A percentile compares a stretch with the other conserved stretches of the same genome.
Evolutionary conservation across 352 stramenopile genomes (phyloP).

Genomic region (Phytophthora megakarya): DNA sequence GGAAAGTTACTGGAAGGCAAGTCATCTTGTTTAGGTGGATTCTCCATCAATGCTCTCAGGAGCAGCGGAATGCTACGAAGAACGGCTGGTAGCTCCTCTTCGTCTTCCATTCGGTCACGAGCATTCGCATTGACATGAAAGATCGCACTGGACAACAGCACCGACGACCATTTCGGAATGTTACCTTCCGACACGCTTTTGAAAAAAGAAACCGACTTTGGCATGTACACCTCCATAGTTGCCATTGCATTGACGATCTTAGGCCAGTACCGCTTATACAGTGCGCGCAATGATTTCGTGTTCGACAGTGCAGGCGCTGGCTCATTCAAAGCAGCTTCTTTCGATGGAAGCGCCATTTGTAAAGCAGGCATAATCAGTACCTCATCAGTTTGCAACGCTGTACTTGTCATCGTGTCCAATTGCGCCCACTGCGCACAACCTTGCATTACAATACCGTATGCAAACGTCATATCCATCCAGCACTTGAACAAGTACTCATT

Average conservation of each 20-base stretch:
- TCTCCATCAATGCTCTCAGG: constrained; percentile 28
- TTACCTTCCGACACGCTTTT: constrained; percentile 7
- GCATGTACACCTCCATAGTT: constrained; percentile 36
- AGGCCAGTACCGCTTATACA: constrained; percentile 70
- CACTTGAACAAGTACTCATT: constrained; percentile 54
- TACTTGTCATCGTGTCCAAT: constrained; percentile 12
- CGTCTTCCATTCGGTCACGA: constrained; percentile 46
- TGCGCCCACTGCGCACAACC: constrained; percentile 42
- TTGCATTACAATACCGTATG: constrained; percentile 56
- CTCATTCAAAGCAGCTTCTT: constrained; percentile 6
- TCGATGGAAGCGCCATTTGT: constrained; percentile 37
- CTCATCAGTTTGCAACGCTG: constrained; percentile 19
- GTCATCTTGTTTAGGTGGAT: constrained; percentile 1
- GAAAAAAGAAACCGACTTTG: constrained; percentile 22
- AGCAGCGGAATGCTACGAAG: constrained; percentile 45
- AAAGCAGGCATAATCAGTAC: constrained; percentile 35
- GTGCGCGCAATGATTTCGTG: constrained; percentile 28
- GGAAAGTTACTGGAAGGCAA: constrained; percentile 28
- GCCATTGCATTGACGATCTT: constrained; percentile 56
- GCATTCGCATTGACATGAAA: constrained; percentile 52
- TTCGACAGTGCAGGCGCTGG: constrained; percentile 9
- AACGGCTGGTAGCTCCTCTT: constrained; percentile 45
- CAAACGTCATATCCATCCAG: constrained; percentile 56
- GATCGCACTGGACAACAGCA: constrained; percentile 45
- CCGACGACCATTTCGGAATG: constrained; percentile 31